Percentiles rank a stretch among this genome's conserved stretches.
phyloP scores from a whole-genome alignment of 257 asterid species.

The Voacanga thouarsii region DNA sequence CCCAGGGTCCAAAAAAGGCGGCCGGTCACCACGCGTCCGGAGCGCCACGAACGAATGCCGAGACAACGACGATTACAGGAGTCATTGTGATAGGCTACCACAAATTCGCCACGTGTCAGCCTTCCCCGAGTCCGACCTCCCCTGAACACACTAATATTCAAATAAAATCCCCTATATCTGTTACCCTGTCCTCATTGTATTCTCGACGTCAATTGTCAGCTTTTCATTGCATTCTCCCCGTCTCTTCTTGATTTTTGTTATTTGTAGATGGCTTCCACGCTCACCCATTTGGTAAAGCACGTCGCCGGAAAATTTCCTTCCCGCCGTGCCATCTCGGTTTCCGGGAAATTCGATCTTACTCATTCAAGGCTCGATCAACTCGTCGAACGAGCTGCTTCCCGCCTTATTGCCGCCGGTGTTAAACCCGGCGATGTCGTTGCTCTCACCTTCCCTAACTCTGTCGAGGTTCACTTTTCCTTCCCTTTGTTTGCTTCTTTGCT shows the following conservation, averaged over 20 bases:
- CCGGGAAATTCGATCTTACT: constrained; percentile 67
- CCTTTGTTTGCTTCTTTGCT: background rate
- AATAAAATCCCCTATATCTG: background rate
- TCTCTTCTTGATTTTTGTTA: background rate
- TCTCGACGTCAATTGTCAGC: background rate
- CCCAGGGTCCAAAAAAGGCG: no score
- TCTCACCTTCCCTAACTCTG: constrained; percentile 86
- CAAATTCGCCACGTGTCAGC: background rate
- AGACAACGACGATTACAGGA: background rate
- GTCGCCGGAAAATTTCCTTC: constrained; percentile 60
- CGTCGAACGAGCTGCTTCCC: constrained; percentile 64
- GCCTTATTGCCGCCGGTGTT: constrained; percentile 76
- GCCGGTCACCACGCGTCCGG: background rate
- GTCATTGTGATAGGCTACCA: background rate
- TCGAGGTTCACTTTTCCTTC: constrained; percentile 51
- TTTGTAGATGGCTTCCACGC: constrained; percentile 51
- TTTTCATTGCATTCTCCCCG: background rate
- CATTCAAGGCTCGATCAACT: constrained; percentile 56
- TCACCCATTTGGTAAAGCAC: constrained; percentile 55
- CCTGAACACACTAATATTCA: no score
- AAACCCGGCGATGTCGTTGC: constrained; percentile 78
- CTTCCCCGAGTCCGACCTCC: constrained; percentile 14
- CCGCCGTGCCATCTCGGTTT: constrained; percentile 60
- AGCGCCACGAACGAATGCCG: background rate
- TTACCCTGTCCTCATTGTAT: background rate